Base-by-base conservation (phyloP, 371 early-diverging fungal genomes). In the Syncephalastrum contaminatum region DNA sequence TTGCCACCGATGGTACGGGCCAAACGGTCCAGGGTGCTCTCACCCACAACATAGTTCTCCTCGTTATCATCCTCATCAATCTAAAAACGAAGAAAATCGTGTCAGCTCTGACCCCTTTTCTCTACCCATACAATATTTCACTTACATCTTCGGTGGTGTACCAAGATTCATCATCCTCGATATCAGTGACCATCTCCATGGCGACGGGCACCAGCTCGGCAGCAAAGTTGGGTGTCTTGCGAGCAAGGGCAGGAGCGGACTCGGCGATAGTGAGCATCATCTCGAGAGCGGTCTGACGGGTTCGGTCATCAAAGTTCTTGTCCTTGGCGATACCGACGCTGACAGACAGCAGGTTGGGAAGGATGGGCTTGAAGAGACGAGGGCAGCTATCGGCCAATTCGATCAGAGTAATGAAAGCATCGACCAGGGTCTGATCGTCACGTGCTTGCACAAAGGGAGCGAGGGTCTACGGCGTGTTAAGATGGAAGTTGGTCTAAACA, bases 1-100 rank as follows among this genome's bases (percentile, higher is more conserved):
- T 92, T 92, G 48, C 97, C 97, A 60, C 96, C 92, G 27, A 97
- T 72, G 15, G 88, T 82, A 51, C 92, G 85, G 13, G 97, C 92
- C 40, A 98, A 62, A 55, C 99, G 88, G 69, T 98, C 99, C 83
- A 98, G 82, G 15, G 94, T 92, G 72, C 94, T 93, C 73, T 96
- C 95, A 60, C 92, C 98, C 66, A 92, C 85, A 27, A 92, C 90
- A 63, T 90, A 82, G 67, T 89, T 85, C 56, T 88, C 88, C 47
- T 93, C 95, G 56, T 85, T 84, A 65, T 95, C 97, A 53, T 91
- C 90, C 51, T 94, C 95, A 43, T 95, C 96, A 57, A 89, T 70
- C 83, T 86, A 63, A 7, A 45, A 18, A 51, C 30, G 39, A 52
- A 20, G 40, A 14, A 18, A 6, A 51, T 43, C 15, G 22, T 21